Evolutionary conservation across 2,329 filamentous ascomycete genomes (phyloP), one percentile per base, ranked within the genome.

Genomic region (Thielaviopsis musarum): DNA sequence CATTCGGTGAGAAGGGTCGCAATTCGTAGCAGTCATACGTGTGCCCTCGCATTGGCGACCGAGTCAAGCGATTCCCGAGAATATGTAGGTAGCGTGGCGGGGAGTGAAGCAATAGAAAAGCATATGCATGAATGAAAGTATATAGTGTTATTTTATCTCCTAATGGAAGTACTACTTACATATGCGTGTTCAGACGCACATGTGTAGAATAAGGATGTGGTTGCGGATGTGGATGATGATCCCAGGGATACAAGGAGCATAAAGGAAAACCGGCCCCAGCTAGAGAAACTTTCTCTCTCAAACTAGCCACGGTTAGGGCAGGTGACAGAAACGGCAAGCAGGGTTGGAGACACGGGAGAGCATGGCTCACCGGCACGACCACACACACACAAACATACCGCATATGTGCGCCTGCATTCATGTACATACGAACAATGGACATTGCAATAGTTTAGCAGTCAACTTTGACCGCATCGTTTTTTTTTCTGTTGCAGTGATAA

Each of bases 271-370:
- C 13, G 7, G 30, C 30, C 30, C 30, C 30, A 34, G 38, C 38
- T 45, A 45, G 38, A 7, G 15, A 45, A 45, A 13, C 38, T n/a
- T 45, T 45, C 17, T 45, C 17, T 45, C 38, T 45, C 15, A 45
- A 45, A 15, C 17, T 45, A 19, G 52, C 26, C 52, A 38, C 19
- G 52, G 28, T 34, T n/a, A 49, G 41, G 34, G 54, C 54, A 56
- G 41, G 38, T 56, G 54, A 49, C 54, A 56, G 38, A 56, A 49
- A 34, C 54, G 54, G 54, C 22, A 56, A 56, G 41, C 54, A 56
- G 22, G 54, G 54, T 34, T 34, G 30, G 30, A 34, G 30, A 34
- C 30, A 56, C 38, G 22, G 19, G 34, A 34, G 30, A 34, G 30
- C 30, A 34, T 34, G 30, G 30, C 30, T 34, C 52, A 4, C 52